phyloP scores from a whole-genome alignment of 2,329 filamentous ascomycete species.

The Cordyceps militaris region DNA sequence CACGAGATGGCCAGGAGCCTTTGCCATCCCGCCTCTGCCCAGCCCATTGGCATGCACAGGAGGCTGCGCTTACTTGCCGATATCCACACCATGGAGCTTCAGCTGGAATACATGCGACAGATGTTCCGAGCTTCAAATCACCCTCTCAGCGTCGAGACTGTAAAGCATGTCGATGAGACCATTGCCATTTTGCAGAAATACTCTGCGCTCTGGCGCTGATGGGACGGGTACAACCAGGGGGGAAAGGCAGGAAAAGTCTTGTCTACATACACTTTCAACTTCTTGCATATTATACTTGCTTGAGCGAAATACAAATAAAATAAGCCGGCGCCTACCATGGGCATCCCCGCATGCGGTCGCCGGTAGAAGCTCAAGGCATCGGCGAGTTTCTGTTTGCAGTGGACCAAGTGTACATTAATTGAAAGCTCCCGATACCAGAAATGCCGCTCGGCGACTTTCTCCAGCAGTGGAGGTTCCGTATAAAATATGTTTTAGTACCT shows the following conservation, averaged over 20 bases:
- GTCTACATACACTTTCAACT: too few species aligned
- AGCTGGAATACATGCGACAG: not conserved
- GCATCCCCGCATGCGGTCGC: too few species aligned
- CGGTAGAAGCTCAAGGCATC: too few species aligned
- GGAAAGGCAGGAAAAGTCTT: too few species aligned
- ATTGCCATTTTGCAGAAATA: not conserved
- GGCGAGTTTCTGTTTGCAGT: not conserved
- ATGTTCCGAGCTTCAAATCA: not conserved
- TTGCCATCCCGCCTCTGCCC: not conserved
- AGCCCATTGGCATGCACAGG: not conserved
- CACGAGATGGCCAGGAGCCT: not conserved
- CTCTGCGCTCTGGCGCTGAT: not conserved
- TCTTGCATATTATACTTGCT: too few species aligned
- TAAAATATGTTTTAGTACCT: not conserved
- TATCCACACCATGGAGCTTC: not conserved
- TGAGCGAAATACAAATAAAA: too few species aligned
- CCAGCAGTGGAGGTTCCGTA: not conserved
- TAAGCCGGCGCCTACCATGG: too few species aligned
- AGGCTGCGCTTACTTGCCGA: not conserved
- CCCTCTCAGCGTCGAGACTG: not conserved
- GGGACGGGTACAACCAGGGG: not conserved
- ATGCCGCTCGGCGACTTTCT: not conserved
- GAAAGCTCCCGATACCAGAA: not conserved
- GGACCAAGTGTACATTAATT: not conserved
- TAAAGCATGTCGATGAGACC: not conserved